Conservation (phyloP, 768 basidiomycete species). For the Cantharellus cinnabarinus region DNA sequence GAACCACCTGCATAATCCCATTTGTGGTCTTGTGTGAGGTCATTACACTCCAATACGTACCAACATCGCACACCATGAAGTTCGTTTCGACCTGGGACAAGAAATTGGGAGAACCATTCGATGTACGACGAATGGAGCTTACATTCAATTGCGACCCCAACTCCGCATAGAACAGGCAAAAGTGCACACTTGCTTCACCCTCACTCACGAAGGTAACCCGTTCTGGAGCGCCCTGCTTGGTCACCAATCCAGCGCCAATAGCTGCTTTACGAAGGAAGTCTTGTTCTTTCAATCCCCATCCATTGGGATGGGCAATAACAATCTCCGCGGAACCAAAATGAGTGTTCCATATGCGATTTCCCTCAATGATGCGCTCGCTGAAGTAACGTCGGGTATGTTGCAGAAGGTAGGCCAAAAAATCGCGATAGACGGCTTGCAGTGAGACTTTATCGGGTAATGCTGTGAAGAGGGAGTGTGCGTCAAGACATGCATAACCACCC, state of each 20-base stretch:
- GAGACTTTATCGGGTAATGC: constrained; percentile 10
- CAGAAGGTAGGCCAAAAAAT: constrained; percentile 14
- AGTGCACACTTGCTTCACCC: constrained; percentile 34
- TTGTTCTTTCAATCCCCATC: constrained; percentile 29
- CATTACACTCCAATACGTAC: too few relatives aligned
- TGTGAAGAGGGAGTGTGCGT: neutral
- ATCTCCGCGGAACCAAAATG: neutral
- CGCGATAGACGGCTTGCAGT: constrained; percentile 12
- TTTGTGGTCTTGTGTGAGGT: too few relatives aligned
- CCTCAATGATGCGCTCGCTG: neutral
- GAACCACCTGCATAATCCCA: neutral
- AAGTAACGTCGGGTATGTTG: constrained; percentile 11
- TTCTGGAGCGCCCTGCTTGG: constrained; percentile 18
- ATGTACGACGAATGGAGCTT: neutral
- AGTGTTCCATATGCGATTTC: neutral
- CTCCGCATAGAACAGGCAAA: constrained; percentile 22
- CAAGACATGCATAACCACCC: neutral
- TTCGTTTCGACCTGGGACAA: neutral
- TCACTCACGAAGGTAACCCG: constrained; percentile 29
- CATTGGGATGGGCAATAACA: constrained; percentile 18
- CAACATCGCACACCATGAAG: neutral
- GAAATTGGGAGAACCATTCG: neutral
- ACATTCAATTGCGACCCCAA: constrained; percentile 4
- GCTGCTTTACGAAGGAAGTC: constrained; percentile 25
- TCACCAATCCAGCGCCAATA: constrained; percentile 21